Base-by-base conservation (phyloP, 257 asterid genomes). In the Dorcoceras hygrometricum region DNA sequence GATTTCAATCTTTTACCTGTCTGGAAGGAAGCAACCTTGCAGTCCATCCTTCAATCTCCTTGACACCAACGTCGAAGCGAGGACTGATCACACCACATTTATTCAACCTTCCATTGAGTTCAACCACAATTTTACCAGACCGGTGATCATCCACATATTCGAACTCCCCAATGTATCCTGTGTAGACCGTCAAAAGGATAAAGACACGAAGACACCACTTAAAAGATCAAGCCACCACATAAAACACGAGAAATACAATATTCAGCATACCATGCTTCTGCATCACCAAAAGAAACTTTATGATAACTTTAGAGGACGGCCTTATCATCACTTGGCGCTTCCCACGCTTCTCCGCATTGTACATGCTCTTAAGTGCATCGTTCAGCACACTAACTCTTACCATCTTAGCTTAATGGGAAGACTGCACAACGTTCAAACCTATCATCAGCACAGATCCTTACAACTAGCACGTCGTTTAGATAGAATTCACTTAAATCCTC, bases 281-380 rank as follows among this genome's bases (percentile, higher is more conserved):
- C 71, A 66, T 66, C 48, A 66, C 71, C 62, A 66, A 31, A 32
- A 66, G 71, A 66, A 66, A 66, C 63, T 66, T 54, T 31, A 66
- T 66, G 23, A 66, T 66, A 51, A 66, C 71, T 54, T 66, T 66
- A 14, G 71, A 66, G 23, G 62, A 66, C 2, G 71, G 71, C 20
- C 71, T 26, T 18, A 66, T 66, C 71, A 66, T 51, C n/a, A 66
- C 71, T 23, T 66, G 71, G 8, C 71, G 71, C 31, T 66, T 66
- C 22, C 62, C 71, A n/a, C 32, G 58, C 28, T 66, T 66, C 53
- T 66, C 62, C 8, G 71, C 63, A 54, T 66, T 66, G 60, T 66
- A 66, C 56, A 62, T 62, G 56, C 67, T 62, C 67, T 62, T 62
- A 36, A 62, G 67, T 19, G 67, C 67, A 62, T 66, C 71, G 22